A percentile compares a stretch with the other conserved stretches of the same genome.
These are phyloP conservation scores for Alnus glutinosa DNA, from an alignment of 306 rosid species.

Conservation along the genomic window DNA sequence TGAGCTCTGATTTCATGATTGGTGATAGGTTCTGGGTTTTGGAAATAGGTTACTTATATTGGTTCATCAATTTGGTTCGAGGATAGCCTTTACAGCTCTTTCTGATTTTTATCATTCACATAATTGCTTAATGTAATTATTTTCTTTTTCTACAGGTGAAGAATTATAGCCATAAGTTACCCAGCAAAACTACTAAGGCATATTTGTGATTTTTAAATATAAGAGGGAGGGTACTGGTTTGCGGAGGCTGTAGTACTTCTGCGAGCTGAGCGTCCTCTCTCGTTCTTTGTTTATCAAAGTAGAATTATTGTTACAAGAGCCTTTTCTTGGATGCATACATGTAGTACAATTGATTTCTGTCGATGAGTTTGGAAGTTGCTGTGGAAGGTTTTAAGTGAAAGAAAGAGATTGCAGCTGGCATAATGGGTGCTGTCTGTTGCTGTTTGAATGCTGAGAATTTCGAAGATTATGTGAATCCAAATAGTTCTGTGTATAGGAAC, in stretches of 20 bases:
- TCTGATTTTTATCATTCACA: slow-evolving; percentile 6
- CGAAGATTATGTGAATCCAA: slow-evolving; percentile 88
- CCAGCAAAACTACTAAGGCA: slow-evolving; percentile 21
- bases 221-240: slow-evolving; percentile 72
- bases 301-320: slow-evolving; percentile 29
- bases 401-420: slow-evolving; percentile 49
- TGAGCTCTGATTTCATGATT: slow-evolving; percentile 26
- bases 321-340: slow-evolving; percentile 26
- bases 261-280: slow-evolving; percentile 83
- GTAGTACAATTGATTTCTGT: slow-evolving; percentile 26
- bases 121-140: slow-evolving; percentile 24
- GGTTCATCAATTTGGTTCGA: slow-evolving; percentile 20
- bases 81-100: slow-evolving; percentile 18
- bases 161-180: slow-evolving; percentile 21
- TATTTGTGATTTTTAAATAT: slow-evolving; percentile 26
- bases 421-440: slow-evolving; percentile 95
- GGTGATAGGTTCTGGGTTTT: neutral
- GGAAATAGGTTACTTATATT: slow-evolving; percentile 13
- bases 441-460: slow-evolving; percentile 66
- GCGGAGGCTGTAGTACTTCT: slow-evolving; percentile 70
- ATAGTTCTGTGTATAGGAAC: slow-evolving; percentile 68
- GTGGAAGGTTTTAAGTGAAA: slow-evolving; percentile 32
- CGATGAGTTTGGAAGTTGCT: slow-evolving; percentile 37
- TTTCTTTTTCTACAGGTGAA: slow-evolving; percentile 52
- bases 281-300: slow-evolving; percentile 25